phyloP scores from a whole-genome alignment of 345 rosid species.

The Eucalyptus sp. region DNA sequence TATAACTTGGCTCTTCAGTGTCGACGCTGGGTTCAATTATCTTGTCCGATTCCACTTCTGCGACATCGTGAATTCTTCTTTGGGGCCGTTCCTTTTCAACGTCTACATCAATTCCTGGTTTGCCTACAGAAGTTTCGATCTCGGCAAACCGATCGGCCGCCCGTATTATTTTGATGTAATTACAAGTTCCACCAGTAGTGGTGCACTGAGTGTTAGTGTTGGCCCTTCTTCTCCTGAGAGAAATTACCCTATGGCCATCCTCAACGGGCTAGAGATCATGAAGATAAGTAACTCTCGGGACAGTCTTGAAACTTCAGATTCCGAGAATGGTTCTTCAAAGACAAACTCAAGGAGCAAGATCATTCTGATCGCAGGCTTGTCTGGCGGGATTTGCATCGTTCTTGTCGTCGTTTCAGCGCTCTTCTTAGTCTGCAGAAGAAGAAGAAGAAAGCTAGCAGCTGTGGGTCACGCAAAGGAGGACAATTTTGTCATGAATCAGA shows the following conservation, averaged over 20 bases:
- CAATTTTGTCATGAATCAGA: not conserved
- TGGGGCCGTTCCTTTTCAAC: conserved; percentile 11
- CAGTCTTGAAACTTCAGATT: not conserved
- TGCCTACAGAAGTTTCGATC: conserved; percentile 32
- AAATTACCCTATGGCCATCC: not conserved
- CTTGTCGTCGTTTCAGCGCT: not conserved
- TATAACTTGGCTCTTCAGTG: conserved; percentile 57
- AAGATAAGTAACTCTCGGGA: not conserved
- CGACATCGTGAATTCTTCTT: conserved; percentile 19
- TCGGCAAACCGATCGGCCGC: conserved; percentile 25
- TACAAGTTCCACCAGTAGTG: conserved; percentile 5
- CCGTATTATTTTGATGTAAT: conserved; percentile 59
- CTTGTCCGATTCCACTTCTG: conserved; percentile 77
- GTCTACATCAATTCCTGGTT: conserved; percentile 43
- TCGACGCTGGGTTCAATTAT: conserved; percentile 60
- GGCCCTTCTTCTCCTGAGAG: conserved; percentile 36
- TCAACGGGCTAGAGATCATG: conserved; percentile 8
- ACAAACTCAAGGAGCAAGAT: not conserved
- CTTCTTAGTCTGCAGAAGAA: not conserved
- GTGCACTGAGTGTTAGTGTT: conserved; percentile 33
- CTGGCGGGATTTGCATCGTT: not conserved
- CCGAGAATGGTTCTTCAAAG: not conserved
- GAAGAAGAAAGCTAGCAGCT: not conserved
- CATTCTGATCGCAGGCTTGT: not conserved
- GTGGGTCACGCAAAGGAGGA: not conserved